These are phyloP conservation scores for Nosema muscidifuracis DNA, from an alignment of 371 early-diverging fungal genomes.

Conservation along the genomic window DNA sequence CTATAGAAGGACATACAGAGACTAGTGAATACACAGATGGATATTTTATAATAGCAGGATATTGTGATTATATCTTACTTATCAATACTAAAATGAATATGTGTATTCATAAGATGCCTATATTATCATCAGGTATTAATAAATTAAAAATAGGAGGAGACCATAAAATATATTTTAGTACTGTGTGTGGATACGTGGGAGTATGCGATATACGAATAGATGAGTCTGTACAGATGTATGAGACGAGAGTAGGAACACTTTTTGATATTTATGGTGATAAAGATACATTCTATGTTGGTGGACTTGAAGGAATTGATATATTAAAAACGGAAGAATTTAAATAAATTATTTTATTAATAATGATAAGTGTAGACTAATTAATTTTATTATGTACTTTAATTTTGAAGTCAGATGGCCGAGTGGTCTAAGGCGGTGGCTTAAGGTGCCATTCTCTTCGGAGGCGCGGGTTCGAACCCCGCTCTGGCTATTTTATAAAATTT, in stretches of 20 bases:
- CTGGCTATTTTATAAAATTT: no score
- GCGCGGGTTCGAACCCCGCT: no score
- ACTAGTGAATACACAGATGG: conserved; percentile 25
- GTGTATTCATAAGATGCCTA: conserved; percentile 17
- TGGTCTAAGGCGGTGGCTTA: no score
- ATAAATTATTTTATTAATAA: no score
- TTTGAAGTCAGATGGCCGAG: no score
- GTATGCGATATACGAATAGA: conserved; percentile 41
- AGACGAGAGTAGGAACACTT: conserved; percentile 24
- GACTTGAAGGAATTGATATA: conserved; percentile 34
- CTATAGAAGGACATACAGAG: conserved; percentile 22
- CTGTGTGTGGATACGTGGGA: conserved; percentile 39
- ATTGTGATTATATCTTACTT: conserved; percentile 36
- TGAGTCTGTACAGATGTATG: conserved; percentile 25
- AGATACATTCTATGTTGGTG: conserved; percentile 31
- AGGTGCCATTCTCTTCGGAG: no score
- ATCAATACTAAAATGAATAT: conserved; percentile 42
- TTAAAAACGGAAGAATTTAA: conserved; percentile 7
- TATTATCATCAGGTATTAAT: conserved; percentile 15
- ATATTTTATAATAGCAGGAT: conserved; percentile 47
- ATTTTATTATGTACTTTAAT: no score
- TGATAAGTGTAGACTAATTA: no score
- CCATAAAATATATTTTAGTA: conserved; percentile 29
- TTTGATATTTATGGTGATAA: conserved; percentile 37
- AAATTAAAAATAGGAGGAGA: conserved; percentile 2